Base-by-base conservation (phyloP, 1,139 yeast genomes). In the Kodamaea sp. region DNA sequence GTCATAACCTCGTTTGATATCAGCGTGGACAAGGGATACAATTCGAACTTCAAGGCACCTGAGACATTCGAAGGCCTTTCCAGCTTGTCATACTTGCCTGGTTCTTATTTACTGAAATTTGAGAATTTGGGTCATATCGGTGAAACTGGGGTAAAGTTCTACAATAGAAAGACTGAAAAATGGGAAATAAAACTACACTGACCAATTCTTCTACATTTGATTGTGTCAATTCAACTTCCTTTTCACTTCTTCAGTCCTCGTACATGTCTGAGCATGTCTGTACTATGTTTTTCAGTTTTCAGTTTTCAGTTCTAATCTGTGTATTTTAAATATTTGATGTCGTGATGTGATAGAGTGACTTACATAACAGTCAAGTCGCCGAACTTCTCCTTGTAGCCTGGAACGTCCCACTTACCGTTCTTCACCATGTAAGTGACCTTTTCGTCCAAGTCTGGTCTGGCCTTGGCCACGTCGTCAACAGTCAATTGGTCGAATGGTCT, bases 401-500 rank as follows among this genome's bases (percentile, higher is more conserved):
- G 97, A 53, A 90, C 95, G 59, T 87, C 89, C 95, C 96, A 90
- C 74, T 87, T 86, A 69, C 96, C 96, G 78, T 89, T 84, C 80
- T 84, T 82, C 57, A 92, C 90, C 94, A 92, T 84, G 71, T 88
- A 88, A 59, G 76, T 78, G 53, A 90, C 96, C 83, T 92, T 92
- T 56, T 87, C 92, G 60, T 90, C 96, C 65, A 92, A 85, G 67
- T 92, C 97, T 55, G 98, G 97, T 73, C 92, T 86, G 46, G 97
- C 97, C 75, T 81, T 80, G 58, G 85, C 84, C 51, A 92, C 86
- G 55, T 92, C 98, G 46, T 89, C 96, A 43, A 90, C 92, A 37
- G 97, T 90, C 65, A 92, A 82, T 72, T 92, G 92, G 63, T 88
- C 97, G 59, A 92, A 90, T 57, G 98, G 96, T 76, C 97, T 87